phyloP scores from a whole-genome alignment of 2,329 filamentous ascomycete genomes.

The Neocatenulostroma microsporum region DNA sequence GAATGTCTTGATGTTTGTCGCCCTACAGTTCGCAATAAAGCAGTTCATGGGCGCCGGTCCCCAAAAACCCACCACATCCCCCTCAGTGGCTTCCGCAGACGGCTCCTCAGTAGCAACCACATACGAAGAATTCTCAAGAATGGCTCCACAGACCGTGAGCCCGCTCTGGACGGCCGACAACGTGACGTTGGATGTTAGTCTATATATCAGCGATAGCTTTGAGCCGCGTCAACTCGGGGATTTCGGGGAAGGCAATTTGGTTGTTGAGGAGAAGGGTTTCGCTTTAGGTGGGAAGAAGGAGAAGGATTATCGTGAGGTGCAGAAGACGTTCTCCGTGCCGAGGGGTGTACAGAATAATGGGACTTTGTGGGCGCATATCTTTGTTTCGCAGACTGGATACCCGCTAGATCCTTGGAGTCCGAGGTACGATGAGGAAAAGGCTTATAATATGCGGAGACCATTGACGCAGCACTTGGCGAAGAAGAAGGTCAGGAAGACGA shows the following conservation, averaged over 20 bases:
- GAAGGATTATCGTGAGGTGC: conserved; percentile 67
- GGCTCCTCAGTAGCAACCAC: conserved; percentile 41
- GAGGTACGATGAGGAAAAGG: conserved; percentile 64
- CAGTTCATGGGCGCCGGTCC: conserved; percentile 42
- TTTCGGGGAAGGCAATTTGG: conserved; percentile 58
- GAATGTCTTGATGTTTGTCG: conserved; percentile 52
- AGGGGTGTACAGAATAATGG: conserved; percentile 79
- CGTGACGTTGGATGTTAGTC: conserved; percentile 68
- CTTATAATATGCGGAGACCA: conserved; percentile 76
- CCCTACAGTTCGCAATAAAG: conserved; percentile 50
- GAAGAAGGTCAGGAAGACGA: conserved; percentile 82
- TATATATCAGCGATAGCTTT: conserved; percentile 74
- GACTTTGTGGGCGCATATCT: conserved; percentile 92
- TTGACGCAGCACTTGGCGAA: conserved; percentile 84
- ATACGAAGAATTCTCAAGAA: too few relatives aligned
- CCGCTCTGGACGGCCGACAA: conserved; percentile 86
- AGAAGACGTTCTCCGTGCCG: conserved; percentile 71
- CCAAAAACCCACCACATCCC: conserved; percentile 14
- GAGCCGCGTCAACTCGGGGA: conserved; percentile 60
- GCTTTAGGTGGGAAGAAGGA: conserved; percentile 42
- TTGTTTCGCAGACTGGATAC: conserved; percentile 67
- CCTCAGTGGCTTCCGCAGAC: conserved; percentile 32
- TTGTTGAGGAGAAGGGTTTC: conserved; percentile 75
- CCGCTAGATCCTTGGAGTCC: conserved; percentile 66
- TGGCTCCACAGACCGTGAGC: conserved; percentile 62